Base-by-base conservation (phyloP, 1,284 basidiomycete species). In the Cutaneotrichosporon cyanovorans region DNA sequence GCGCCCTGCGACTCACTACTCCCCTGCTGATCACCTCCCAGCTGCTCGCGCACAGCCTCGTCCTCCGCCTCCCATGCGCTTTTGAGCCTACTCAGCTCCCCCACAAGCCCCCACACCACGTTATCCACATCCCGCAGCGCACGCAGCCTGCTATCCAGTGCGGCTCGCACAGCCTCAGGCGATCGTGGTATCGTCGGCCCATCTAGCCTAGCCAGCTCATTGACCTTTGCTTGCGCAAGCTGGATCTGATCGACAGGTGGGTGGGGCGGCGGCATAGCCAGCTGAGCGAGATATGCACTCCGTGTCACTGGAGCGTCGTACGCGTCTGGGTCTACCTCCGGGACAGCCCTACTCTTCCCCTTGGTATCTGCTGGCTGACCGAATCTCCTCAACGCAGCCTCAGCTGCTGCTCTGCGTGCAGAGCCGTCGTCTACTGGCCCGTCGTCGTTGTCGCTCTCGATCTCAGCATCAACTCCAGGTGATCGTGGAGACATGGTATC, bases 91-190 rank as follows among this genome's bases (percentile, higher is more conserved):
- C 83, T 78, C 48, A 92, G 73, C 56, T 91, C 86, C 59, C 85
- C 83, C 41, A 86, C 77, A 55, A 85, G 83, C 16, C 77, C 74
- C 63, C 79, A 79, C 12, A 88, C 75, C 11, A 80, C 77, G 25
- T 74, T 74, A 39, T 85, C 85, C 23, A 90, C 82, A 25, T 79
- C 77, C 68, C 86, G 83, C 22, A 92, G 71, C 21, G 87, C 77
- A 35, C 80, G 75, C 50, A 92, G 71, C 47, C 87, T 77, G 65
- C 89, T 85, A 54, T 90, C 85, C 39, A 92, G 84, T 4, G 83
- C 83, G 1, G 41, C 83, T 39, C 85, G 74, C 30, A 39, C 46
- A 4, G 30, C 53, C 23, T 48, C 46, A 14, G 47, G 40, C 2
- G 44, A 39, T 7, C 42, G 33, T 3, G 47, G 34, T 16, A 33